Base-by-base conservation (phyloP, 2,329 filamentous ascomycete genomes). In the Penicillium psychrosexuale region DNA sequence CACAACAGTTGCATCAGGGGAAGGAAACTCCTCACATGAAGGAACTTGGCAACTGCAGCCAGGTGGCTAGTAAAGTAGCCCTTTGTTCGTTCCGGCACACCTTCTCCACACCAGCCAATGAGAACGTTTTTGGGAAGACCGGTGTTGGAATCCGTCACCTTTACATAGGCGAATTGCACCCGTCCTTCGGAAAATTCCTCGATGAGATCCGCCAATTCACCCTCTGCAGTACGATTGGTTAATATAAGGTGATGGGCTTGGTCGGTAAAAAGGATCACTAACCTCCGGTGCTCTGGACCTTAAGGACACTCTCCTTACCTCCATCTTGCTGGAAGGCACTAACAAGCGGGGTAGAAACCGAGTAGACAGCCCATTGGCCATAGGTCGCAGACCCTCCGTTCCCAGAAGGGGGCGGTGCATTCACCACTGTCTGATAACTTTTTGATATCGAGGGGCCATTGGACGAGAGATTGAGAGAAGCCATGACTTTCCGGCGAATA, bases 21-120 rank as follows among this genome's bases (percentile, higher is more conserved):
- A 40, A 28, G 50, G 40, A 46, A 34, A 28, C 40, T 58, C 22
- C 66, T 70, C 70, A 87, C 86, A 77, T 97, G 92, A 39, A 99
- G 84, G 64, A 97, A 82, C 76, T 96, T 97, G 59, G 91, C 87
- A 36, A 97, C 91, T 45, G 91, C 88, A 57, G 89, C 87, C 45
- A 94, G 80, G 76, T 99, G 93, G 77, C 91, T 97, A 63, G 91
- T 96, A 72, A 99, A 99, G 77, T 97, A 97, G 62, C 94, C 94
- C 77, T 97, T 99, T 58, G 93, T 97, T 67, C 93, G 83, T 77
- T 99, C 94, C n/a, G 94, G 94, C 15, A 99, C 94, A 65, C 94
- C 94, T 70, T 95, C 93, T 63, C 94, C 94, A 73, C 94, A 99
- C 89, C 94, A 99, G 63, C 89, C 92, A 71, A 99, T 91, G 63